Base-by-base conservation (phyloP, 805 yeast species). In the Lipomyces chichibuensis region DNA sequence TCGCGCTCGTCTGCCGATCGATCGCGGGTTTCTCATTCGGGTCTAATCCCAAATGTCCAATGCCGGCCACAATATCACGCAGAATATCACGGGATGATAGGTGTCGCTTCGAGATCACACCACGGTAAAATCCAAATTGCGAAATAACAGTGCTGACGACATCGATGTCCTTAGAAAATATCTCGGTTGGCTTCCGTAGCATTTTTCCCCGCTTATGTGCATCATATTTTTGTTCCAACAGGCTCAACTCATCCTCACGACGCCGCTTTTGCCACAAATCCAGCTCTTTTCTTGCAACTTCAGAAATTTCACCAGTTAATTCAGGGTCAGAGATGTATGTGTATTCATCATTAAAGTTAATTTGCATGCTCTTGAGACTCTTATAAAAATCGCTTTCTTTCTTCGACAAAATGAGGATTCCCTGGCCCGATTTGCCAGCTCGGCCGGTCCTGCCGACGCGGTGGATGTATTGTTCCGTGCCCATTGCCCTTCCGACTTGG, bases 361-460 rank as follows among this genome's bases (percentile, higher is more conserved):
- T 51, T 1, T 62, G 58, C 25, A 58, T 17, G 32, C 82, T 76
- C 59, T 79, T 77, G 74, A 91, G 82, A 1, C 80, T 79, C 52
- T 79, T 77, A 52, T 86, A 77, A 76, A 86, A 92, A 43, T 83
- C 83, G 49, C 78, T 71, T 77, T 92, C 97, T 59, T 80, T 77
- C 69, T 82, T 77, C 37, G 89, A 81, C 59, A 87, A 74, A 75
- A 86, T 87, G 66, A 90, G 77, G 17, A 85, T 77, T 4, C 97
- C 90, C 59, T 83, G 81, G 69, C 98, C 98, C 29, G 82, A 80
- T 66, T 84, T 84, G 65, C 97, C 97, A 64, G 93, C 96, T 80
- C 98, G 87, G 55, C 96, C 98, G 17, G 98, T 94, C 83, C 98
- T 88, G 67, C 98, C 98, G 75, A 94, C 88, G 78, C 97, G 88